Percentiles rank a stretch among this genome's conserved stretches.
phyloP scores from a whole-genome alignment of 2,329 filamentous ascomycete genomes.

The Penicillium concentricum region DNA sequence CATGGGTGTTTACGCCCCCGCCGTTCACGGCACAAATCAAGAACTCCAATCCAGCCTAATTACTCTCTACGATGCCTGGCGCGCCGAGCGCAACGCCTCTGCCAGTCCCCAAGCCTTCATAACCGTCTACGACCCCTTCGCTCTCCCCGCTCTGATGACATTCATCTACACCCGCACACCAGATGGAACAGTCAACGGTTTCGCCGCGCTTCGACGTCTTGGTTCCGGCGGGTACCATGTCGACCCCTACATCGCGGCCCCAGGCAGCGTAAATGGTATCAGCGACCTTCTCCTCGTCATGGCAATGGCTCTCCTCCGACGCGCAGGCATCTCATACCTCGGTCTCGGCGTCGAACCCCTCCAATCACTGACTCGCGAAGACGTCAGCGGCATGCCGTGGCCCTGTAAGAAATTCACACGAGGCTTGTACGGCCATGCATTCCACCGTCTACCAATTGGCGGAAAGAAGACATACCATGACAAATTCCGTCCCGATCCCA shows the following conservation, averaged over 20 bases:
- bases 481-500: constrained; percentile 38
- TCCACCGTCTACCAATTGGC: constrained; percentile 33
- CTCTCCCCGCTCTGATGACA: constrained; percentile 40
- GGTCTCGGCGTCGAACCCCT: constrained; percentile 43
- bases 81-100: constrained; percentile 33
- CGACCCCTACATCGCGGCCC: constrained; percentile 41
- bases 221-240: constrained; percentile 43
- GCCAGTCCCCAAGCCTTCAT: constrained; percentile 39
- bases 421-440: constrained; percentile 32
- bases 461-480: constrained; percentile 45
- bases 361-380: constrained; percentile 23
- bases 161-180: constrained; percentile 40
- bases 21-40: constrained; percentile 27
- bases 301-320: constrained; percentile 39
- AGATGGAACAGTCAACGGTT: constrained; percentile 34
- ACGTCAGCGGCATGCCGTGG: constrained; percentile 33
- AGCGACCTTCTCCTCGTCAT: constrained; percentile 41
- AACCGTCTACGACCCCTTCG: constrained; percentile 44
- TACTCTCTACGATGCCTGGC: constrained; percentile 41
- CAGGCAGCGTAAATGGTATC: constrained; percentile 37
- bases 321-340: constrained; percentile 34
- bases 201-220: constrained; percentile 41
- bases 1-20: constrained; percentile 37
- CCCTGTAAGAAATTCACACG: constrained; percentile 30
- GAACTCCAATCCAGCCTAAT: constrained; percentile 34